phyloP scores from a whole-genome alignment of 352 stramenopile species.

The Phytophthora vignae region DNA sequence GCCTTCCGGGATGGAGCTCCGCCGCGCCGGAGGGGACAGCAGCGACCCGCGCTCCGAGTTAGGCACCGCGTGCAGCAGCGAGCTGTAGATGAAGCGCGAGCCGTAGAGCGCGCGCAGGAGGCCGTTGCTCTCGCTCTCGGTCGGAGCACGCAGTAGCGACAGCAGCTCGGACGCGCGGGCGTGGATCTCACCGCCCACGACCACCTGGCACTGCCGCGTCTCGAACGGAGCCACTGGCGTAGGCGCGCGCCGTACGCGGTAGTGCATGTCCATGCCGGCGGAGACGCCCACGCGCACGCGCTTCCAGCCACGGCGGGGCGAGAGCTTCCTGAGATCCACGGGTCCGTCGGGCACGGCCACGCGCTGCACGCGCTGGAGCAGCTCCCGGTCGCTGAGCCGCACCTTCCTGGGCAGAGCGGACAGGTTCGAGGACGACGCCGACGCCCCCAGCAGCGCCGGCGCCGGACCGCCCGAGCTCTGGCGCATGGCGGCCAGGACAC shows the following conservation, averaged over 20 bases:
- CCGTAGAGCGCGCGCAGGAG: constrained; percentile 36
- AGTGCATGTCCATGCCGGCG: constrained; percentile 29
- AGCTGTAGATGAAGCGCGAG: constrained; percentile 52
- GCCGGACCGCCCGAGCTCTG: constrained; percentile 16
- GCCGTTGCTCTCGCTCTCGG: constrained; percentile 48
- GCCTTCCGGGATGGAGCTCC: background rate
- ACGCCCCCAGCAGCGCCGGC: constrained; percentile 12
- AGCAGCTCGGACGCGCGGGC: constrained; percentile 27
- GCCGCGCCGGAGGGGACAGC: constrained; percentile 1
- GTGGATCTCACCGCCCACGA: constrained; percentile 31
- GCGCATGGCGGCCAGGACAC: constrained; percentile 2
- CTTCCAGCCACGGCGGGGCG: constrained; percentile 35
- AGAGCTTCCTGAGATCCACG: constrained; percentile 23
- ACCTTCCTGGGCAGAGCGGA: constrained; percentile 28
- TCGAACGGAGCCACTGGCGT: background rate
- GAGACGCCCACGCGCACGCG: constrained; percentile 21
- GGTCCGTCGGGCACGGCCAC: constrained; percentile 25
- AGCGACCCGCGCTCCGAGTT: constrained; percentile 20
- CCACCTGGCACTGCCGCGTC: constrained; percentile 31
- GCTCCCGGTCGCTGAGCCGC: constrained; percentile 32
- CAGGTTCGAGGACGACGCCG: constrained; percentile 31
- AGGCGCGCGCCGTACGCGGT: background rate
- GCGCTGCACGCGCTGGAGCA: constrained; percentile 37
- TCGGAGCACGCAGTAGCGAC: constrained; percentile 33
- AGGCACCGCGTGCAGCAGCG: constrained; percentile 36